Base-by-base conservation (phyloP, 1,139 yeast genomes). In the Chernovozyma aurita region DNA sequence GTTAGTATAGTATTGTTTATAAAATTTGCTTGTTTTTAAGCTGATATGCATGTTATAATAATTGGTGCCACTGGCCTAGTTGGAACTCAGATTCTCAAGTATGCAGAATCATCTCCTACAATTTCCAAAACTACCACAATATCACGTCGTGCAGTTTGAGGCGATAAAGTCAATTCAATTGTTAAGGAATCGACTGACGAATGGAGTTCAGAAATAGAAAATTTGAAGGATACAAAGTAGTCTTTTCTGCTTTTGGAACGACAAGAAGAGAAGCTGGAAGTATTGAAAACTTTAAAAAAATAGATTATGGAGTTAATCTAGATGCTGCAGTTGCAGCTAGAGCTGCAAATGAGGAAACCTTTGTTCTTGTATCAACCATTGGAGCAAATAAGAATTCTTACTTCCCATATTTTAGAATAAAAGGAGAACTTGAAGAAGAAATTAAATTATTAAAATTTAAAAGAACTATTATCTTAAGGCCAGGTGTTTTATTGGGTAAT, bases 241-340 rank as follows among this genome's bases (percentile, higher is more conserved):
- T 76, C 40, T 73, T 80, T 44, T 74, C 85, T 2, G 77, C 80
- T 0, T 72, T 86, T 47, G 95, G 88, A n/a, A 83, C 95, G 13
- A 85, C 95, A 1, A 67, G 73, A 36, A 80, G 74, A 1, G 68
- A 61, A 14, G 95, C 88, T 3, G 92, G 92, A n/a, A 63, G 78
- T 3, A 37, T 42, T 12, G 84, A 73, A 20, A 71, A 76, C 17
- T 88, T 85, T 58, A 68, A 70, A 44, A 65, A 68, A 45, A 78
- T 85, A 43, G 95, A 86, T 50, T 74, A 79, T 47, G 94, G 84
- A 33, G 61, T 79, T 44, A 85, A 84, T 50, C 57, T 73, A 30
- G 75, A 66, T 24, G 59, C 80, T 29, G 92, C 94, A 4, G 70
- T 76, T 49, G 80, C 80, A 5, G 95, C 95, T 1, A 80, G 76